Evolutionary conservation across 2,329 filamentous ascomycete genomes (phyloP), one percentile per base, ranked within the genome.

Genomic region (Cercospora citrullina): DNA sequence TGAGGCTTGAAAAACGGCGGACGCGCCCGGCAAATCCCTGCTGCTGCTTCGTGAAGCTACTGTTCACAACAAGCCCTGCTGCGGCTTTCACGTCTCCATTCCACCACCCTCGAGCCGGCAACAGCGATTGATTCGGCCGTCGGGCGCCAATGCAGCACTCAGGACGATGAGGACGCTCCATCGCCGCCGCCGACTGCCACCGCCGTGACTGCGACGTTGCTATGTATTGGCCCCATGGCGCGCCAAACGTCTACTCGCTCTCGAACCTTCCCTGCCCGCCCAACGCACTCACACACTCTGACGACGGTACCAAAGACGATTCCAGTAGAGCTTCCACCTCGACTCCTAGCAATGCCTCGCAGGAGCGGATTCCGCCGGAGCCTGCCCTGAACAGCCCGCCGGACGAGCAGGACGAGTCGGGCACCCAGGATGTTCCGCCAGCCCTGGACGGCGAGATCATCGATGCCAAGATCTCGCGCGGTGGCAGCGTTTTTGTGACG

Each of bases 151-250:
- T 31, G 26, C 53, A 58, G 53, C 23, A 58, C 30, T 26, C 26
- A 58, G 53, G 30, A 58, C 26, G 21, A 58, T 31, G 30, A 58
- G 26, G 53, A 58, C 30, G 53, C 53, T 58, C 30, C 53, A 28
- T 30, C 53, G 30, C 30, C 53, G 7, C 53, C 53, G 53, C 30
- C 53, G 53, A 58, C 30, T 58, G 53, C 30, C 53, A 23, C 55
- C 63, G 36, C 57, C 57, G 28, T 65, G 55, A 66, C 53, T 45
- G 72, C 63, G 59, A 68, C 69, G 65, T 64, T 65, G 76, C 75
- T 85, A 96, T 95, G 92, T 96, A 96, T 86, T 96, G 92, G 92
- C 92, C 92, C 77, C 87, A 93, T 80, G 92, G 91, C 80, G 91
- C 91, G 79, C 91, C 92, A 77, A 89, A 90, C 79, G 89, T 94